Evolutionary conservation across 2,329 filamentous ascomycete genomes (phyloP).

Genomic region (Fusarium nygamai): DNA sequence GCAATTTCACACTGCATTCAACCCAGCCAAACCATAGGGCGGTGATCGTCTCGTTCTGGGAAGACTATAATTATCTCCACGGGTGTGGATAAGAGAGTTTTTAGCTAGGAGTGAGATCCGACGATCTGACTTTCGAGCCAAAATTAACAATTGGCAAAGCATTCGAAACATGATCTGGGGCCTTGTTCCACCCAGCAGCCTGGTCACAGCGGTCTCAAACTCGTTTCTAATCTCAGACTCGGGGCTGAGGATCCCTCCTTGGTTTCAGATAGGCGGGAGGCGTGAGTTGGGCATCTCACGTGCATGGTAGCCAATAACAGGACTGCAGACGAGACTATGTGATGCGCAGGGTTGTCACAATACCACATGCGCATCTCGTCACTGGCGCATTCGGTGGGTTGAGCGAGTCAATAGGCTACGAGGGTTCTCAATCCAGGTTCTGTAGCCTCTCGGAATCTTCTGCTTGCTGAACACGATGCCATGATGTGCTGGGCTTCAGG

Average conservation of each 20-base stretch:
- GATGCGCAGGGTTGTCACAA: conserved; percentile 44
- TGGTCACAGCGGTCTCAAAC: conserved; percentile 41
- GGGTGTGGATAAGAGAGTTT: conserved; percentile 7
- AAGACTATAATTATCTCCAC: conserved; percentile 21
- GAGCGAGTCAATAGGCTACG: conserved; percentile 23
- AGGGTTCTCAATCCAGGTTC: conserved; percentile 6
- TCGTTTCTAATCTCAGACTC: conserved; percentile 40
- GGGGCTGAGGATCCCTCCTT: conserved; percentile 28
- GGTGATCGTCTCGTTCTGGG: conserved; percentile 12
- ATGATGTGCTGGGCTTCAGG: conserved; percentile 9
- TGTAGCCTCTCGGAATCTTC: conserved; percentile 10
- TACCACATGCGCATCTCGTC: conserved; percentile 43
- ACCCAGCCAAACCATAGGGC: neutral
- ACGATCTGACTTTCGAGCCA: conserved; percentile 16
- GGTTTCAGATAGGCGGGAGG: conserved; percentile 43
- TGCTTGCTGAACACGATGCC: conserved; percentile 19
- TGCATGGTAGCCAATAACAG: conserved; percentile 36
- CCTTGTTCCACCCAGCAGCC: conserved; percentile 37
- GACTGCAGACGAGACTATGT: conserved; percentile 37
- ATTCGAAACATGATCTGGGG: conserved; percentile 27
- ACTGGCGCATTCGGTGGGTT: conserved; percentile 41
- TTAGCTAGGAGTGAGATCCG: neutral
- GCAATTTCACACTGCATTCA: conserved; percentile 17
- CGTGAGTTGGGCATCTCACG: conserved; percentile 17
- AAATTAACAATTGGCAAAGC: conserved; percentile 40